Evolutionary conservation across 768 basidiomycete genomes (phyloP).

Genomic region (Antrodiella citrinella): DNA sequence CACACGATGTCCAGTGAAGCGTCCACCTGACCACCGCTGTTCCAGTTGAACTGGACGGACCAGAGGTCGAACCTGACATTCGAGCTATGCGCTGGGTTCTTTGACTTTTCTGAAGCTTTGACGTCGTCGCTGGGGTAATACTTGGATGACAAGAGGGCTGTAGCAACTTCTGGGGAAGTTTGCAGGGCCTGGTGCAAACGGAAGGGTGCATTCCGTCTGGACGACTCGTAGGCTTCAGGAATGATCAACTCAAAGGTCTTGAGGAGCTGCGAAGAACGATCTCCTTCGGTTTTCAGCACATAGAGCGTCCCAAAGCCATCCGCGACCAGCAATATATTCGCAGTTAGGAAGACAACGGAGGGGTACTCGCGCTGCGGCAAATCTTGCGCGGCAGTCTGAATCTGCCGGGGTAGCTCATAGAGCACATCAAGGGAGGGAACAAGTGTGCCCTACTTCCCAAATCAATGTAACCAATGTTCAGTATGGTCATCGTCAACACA

Average conservation of each 20-base stretch:
- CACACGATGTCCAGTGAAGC: constrained; percentile 44
- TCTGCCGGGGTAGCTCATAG: constrained; percentile 51
- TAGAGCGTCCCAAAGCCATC: constrained; percentile 71
- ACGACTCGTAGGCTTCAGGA: constrained; percentile 16
- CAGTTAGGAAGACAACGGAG: constrained; percentile 50
- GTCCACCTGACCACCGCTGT: constrained; percentile 26
- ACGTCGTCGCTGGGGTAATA: constrained; percentile 23
- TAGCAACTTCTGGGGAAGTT: constrained; percentile 29
- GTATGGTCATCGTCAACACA: constrained; percentile 4
- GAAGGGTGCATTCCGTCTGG: constrained; percentile 28
- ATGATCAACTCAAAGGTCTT: constrained; percentile 41
- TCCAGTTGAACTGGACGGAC: constrained; percentile 44
- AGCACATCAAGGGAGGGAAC: constrained; percentile 46
- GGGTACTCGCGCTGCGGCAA: constrained; percentile 63
- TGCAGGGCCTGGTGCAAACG: constrained; percentile 35
- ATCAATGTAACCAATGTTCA: neutral
- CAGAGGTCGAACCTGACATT: constrained; percentile 54
- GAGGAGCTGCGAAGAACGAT: constrained; percentile 35
- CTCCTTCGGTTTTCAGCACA: constrained; percentile 37
- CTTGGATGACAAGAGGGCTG: constrained; percentile 53
- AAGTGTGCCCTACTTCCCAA: constrained; percentile 39
- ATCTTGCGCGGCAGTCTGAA: constrained; percentile 33
- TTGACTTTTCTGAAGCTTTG: constrained; percentile 5
- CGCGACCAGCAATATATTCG: constrained; percentile 43
- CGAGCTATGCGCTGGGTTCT: constrained; percentile 22